Evolutionary conservation across 2,329 filamentous ascomycete genomes (phyloP).

Genomic region (Cryphonectria nitschkei): DNA sequence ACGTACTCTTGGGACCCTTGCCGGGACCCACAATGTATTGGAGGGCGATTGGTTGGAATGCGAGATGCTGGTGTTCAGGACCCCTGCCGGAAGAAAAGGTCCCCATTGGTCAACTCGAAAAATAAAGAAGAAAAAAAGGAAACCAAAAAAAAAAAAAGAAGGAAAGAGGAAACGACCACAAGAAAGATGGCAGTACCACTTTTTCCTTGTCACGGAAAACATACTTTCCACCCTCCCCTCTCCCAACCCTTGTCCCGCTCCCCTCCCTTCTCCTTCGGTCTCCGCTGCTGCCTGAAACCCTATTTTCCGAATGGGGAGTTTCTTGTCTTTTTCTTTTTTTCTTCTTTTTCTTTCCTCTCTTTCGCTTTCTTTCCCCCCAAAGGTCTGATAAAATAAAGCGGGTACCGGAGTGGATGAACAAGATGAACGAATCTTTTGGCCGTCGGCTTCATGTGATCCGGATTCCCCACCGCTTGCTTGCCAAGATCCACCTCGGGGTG

Average conservation of each 20-base stretch:
- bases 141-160: slow-evolving; percentile 23
- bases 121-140: slow-evolving; percentile 28
- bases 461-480: neutral
- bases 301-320: neutral
- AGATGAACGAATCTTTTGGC: neutral
- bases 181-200: slow-evolving; percentile 28
- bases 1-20: neutral
- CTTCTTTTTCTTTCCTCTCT: no score
- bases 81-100: slow-evolving; percentile 13
- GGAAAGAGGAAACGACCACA: slow-evolving; percentile 28
- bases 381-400: neutral
- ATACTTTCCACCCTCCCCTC: no score
- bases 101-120: slow-evolving; percentile 22
- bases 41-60: slow-evolving; percentile 25
- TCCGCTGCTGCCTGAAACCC: slow-evolving; percentile 8
- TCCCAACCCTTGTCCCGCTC: neutral
- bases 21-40: neutral
- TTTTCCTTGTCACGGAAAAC: neutral
- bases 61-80: slow-evolving; percentile 18
- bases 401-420: neutral
- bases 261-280: slow-evolving; percentile 7
- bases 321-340: no score
- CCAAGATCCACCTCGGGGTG: neutral
- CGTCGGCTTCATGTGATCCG: slow-evolving; percentile 7
- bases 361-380: no score